A percentile compares a stretch with the other conserved stretches of the same genome.
phyloP scores from a whole-genome alignment of 192 early-diverging fungal genomes.

The Linnemannia elongata region DNA sequence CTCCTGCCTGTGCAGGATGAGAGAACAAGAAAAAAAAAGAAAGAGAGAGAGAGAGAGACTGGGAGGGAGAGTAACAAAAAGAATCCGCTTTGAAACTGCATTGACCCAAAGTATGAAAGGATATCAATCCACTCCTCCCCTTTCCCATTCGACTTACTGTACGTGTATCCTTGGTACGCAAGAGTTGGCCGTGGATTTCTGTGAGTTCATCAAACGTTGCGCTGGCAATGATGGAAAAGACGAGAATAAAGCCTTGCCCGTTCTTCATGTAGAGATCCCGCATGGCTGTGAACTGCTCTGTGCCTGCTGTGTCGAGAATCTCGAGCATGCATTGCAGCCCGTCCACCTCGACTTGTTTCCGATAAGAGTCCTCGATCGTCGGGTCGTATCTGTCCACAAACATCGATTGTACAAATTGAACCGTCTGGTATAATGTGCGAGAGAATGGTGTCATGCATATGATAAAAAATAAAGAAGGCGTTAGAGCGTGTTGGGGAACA shows the following conservation, averaged over 20 bases:
- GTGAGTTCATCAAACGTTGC: conserved; percentile 84
- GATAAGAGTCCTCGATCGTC: conserved; percentile 93
- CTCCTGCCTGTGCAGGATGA: not conserved
- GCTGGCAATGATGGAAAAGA: conserved; percentile 83
- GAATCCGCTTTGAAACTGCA: not conserved
- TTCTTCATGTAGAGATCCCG: conserved; percentile 92
- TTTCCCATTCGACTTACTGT: conserved; percentile 55
- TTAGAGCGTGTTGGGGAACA: not conserved
- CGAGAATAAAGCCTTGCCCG: conserved; percentile 91
- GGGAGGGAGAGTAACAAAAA: too few relatives aligned
- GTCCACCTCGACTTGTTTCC: conserved; percentile 90
- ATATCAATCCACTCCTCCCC: not conserved
- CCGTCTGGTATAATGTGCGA: conserved; percentile 63
- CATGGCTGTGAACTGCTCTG: conserved; percentile 74
- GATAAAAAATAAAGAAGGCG: not conserved
- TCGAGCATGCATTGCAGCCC: conserved; percentile 86
- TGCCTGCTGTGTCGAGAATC: conserved; percentile 93
- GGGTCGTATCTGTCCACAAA: conserved; percentile 97
- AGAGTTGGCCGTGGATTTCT: conserved; percentile 78
- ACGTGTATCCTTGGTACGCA: conserved; percentile 85
- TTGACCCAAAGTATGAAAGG: not conserved
- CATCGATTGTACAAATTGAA: conserved; percentile 92
- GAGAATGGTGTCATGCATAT: not conserved
- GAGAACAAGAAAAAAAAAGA: not conserved
- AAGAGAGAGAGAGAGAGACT: not conserved